These are phyloP conservation scores for Mycena epipterygia DNA, from an alignment of 768 basidiomycete species.

Conservation along the genomic window DNA sequence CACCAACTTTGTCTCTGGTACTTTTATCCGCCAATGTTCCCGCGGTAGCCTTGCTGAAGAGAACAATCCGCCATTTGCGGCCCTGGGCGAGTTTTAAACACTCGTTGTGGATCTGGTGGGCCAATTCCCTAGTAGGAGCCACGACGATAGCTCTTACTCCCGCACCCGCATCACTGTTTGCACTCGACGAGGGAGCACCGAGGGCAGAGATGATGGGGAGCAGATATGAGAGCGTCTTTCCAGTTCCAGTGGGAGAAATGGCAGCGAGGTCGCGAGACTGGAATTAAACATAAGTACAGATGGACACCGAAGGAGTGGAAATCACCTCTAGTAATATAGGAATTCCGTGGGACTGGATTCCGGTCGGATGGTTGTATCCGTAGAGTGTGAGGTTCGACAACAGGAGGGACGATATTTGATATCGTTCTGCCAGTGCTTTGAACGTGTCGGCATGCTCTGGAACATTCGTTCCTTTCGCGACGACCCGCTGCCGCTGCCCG, in stretches of 20 bases:
- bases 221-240: slow-evolving; percentile 95
- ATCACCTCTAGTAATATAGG: slow-evolving; percentile 86
- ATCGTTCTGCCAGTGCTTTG: slow-evolving; percentile 67
- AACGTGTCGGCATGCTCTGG: slow-evolving; percentile 74
- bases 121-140: slow-evolving; percentile 95
- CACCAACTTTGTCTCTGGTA: slow-evolving; percentile 83
- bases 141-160: slow-evolving; percentile 87
- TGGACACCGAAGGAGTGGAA: slow-evolving; percentile 5
- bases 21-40: slow-evolving; percentile 80
- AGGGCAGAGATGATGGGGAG: slow-evolving; percentile 82
- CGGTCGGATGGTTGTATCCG: slow-evolving; percentile 79
- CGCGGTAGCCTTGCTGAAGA: slow-evolving; percentile 93
- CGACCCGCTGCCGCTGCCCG: slow-evolving; percentile 69
- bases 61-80: slow-evolving; percentile 83
- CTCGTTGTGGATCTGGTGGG: slow-evolving; percentile 95
- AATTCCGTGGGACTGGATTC: slow-evolving; percentile 84
- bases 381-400: slow-evolving; percentile 73
- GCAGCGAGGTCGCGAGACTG: slow-evolving; percentile 91
- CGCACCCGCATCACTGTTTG: slow-evolving; percentile 57
- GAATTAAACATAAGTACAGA: slow-evolving; percentile 2
- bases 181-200: slow-evolving; percentile 64
- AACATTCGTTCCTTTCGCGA: slow-evolving; percentile 78
- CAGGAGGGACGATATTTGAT: slow-evolving; percentile 70
- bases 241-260: slow-evolving; percentile 97
- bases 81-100: slow-evolving; percentile 85